Conservation (phyloP, 2,329 filamentous ascomycete species). For the Aplosporella prunicola region DNA sequence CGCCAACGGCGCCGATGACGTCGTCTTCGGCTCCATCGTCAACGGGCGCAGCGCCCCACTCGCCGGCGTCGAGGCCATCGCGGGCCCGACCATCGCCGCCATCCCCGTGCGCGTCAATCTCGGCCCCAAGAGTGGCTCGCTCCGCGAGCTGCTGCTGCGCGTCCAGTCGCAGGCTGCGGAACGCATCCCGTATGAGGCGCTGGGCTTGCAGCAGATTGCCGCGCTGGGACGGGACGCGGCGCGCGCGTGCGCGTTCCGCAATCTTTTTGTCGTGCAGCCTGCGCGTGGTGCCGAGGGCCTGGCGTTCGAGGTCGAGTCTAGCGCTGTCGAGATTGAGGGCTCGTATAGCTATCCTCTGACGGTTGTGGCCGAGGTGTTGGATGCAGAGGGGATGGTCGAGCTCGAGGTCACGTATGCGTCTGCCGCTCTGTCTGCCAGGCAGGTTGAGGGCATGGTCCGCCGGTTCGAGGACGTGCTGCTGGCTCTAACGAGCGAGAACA, state of each 20-base stretch:
- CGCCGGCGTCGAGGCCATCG: constrained; percentile 26
- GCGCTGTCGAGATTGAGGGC: not conserved
- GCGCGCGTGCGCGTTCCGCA: constrained; percentile 43
- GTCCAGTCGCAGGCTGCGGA: constrained; percentile 2
- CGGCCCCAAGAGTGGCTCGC: constrained; percentile 4
- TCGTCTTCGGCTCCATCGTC: constrained; percentile 33
- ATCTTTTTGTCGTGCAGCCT: constrained; percentile 42
- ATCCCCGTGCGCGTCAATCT: constrained; percentile 23
- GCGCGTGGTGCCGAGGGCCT: constrained; percentile 1
- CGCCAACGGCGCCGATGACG: constrained; percentile 17
- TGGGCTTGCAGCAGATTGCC: constrained; percentile 19
- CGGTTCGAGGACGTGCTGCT: not conserved
- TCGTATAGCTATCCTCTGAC: constrained; percentile 2
- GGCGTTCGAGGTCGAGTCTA: not conserved
- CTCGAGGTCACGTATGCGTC: not conserved
- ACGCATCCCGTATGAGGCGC: constrained; percentile 16
- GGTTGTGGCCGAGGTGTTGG: not conserved
- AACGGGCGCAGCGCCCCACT: constrained; percentile 27
- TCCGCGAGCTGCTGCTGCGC: constrained; percentile 11
- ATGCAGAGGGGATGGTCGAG: not conserved
- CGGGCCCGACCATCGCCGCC: constrained; percentile 35
- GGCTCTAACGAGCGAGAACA: not conserved
- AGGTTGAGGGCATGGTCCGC: not conserved
- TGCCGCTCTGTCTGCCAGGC: not conserved
- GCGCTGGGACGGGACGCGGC: constrained; percentile 38